Evolutionary conservation across 2,329 filamentous ascomycete genomes (phyloP).

Genomic region (Penicillium concentricum): DNA sequence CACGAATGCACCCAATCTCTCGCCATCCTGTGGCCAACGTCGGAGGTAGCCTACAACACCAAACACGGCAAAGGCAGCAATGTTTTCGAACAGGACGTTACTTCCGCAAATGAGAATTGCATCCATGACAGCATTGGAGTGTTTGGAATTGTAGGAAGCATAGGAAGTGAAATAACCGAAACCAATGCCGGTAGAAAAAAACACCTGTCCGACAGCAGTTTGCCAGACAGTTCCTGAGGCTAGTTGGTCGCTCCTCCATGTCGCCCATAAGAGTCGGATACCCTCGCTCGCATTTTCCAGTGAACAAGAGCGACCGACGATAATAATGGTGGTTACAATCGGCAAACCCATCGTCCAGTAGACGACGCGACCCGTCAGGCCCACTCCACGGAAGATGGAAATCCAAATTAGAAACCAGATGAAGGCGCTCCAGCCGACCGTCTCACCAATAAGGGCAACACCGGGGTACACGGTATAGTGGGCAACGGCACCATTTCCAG

Average conservation of each 20-base stretch:
- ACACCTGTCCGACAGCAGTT: constrained; percentile 60
- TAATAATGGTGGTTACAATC: constrained; percentile 56
- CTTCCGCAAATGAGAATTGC: constrained; percentile 56
- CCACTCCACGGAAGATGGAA: constrained; percentile 60
- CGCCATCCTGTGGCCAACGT: constrained; percentile 41
- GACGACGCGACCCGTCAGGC: constrained; percentile 58
- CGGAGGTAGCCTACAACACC: constrained; percentile 55
- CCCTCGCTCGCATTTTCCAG: constrained; percentile 56
- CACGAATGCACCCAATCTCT: constrained; percentile 53
- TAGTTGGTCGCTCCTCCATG: constrained; percentile 53
- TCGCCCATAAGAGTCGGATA: constrained; percentile 50
- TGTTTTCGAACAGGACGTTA: constrained; percentile 58
- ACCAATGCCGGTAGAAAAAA: constrained; percentile 59
- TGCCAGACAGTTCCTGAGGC: constrained; percentile 57
- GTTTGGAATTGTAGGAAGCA: constrained; percentile 56
- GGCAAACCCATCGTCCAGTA: constrained; percentile 64
- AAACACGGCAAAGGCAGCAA: constrained; percentile 52
- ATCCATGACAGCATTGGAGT: constrained; percentile 61
- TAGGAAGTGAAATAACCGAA: constrained; percentile 61
- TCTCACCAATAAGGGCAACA: constrained; percentile 53
- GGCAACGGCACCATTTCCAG: constrained; percentile 40
- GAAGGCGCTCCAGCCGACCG: constrained; percentile 58
- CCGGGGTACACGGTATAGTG: constrained; percentile 51
- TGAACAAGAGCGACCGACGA: constrained; percentile 55
- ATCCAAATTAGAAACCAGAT: constrained; percentile 61